Percentiles rank a stretch among this genome's conserved stretches.
Conservation (phyloP, 345 rosid species). For the Limnanthes douglasii region DNA sequence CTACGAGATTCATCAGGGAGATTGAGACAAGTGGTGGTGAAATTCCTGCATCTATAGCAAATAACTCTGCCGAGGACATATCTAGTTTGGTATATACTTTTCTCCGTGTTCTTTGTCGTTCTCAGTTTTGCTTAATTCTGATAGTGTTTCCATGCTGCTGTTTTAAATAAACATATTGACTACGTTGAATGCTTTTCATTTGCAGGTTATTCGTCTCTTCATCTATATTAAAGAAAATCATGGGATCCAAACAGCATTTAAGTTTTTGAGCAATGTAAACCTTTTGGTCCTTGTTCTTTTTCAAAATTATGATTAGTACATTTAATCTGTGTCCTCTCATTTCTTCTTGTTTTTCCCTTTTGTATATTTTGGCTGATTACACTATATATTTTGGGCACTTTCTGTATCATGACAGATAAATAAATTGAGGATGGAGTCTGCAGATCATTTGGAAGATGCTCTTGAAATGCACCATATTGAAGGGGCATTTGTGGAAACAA, state of each 20-base stretch:
- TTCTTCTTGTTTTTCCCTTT: constrained; percentile 9
- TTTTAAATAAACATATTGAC: no score
- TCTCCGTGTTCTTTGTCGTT: constrained; percentile 6
- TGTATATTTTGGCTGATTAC: constrained; percentile 6
- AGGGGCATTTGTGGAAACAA: constrained; percentile 80
- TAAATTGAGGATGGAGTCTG: constrained; percentile 43
- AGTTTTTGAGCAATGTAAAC: constrained; percentile 77
- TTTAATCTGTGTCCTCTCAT: no score
- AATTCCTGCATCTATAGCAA: constrained; percentile 17
- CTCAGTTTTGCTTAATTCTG: constrained; percentile 1
- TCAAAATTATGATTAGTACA: no score
- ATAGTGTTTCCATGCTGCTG: no score
- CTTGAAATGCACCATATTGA: constrained; percentile 80
- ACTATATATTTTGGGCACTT: constrained; percentile 6
- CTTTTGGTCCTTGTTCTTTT: no score
- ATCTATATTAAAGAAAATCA: constrained; percentile 72
- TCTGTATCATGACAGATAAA: constrained; percentile 36
- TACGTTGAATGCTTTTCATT: constrained; percentile 9
- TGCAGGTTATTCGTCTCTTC: constrained; percentile 86
- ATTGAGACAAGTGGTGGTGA: constrained; percentile 46
- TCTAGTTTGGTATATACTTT: constrained; percentile 66
- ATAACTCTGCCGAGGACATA: constrained; percentile 42
- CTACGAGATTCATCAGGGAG: constrained; percentile 45
- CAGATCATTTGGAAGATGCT: constrained; percentile 38
- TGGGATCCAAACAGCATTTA: constrained; percentile 66